These are phyloP conservation scores for Nidularia pulvinata DNA, from an alignment of 768 basidiomycete species.

Conservation along the genomic window DNA sequence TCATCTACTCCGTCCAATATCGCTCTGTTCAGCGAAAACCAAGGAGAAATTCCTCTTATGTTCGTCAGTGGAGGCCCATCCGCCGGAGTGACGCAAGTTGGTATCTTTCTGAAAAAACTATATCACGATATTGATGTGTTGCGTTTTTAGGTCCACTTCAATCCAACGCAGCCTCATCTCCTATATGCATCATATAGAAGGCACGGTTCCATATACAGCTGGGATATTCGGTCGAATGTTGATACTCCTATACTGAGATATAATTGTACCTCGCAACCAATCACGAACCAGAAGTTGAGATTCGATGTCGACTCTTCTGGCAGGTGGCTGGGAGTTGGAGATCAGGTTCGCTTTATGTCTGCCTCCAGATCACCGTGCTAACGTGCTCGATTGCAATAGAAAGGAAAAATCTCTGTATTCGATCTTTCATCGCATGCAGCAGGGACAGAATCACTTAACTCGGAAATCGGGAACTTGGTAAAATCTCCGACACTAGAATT, in stretches of 20 bases:
- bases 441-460: too few relatives aligned
- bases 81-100: constrained; percentile 57
- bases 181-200: constrained; percentile 83
- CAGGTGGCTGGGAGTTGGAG: constrained; percentile 61
- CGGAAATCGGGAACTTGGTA: too few relatives aligned
- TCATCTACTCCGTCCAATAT: constrained; percentile 55
- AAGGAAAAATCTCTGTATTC: constrained; percentile 61
- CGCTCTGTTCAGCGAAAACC: constrained; percentile 64
- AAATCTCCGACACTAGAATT: constrained; percentile 32
- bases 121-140: too few relatives aligned
- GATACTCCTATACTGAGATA: constrained; percentile 38
- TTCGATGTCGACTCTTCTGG: constrained; percentile 81
- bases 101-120: background rate
- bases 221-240: constrained; percentile 74
- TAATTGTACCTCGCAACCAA: constrained; percentile 6
- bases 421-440: constrained; percentile 27
- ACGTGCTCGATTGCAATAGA: constrained; percentile 28
- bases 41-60: constrained; percentile 50
- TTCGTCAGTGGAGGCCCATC: constrained; percentile 59
- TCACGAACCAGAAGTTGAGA: constrained; percentile 74
- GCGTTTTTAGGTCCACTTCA: constrained; percentile 66
- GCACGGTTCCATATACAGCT: constrained; percentile 60
- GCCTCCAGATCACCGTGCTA: background rate
- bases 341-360: constrained; percentile 45
- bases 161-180: constrained; percentile 67